These are phyloP conservation scores for Paramecium sonneborni DNA, from an alignment of 73 alveolate genomes.

Conservation along the genomic window DNA sequence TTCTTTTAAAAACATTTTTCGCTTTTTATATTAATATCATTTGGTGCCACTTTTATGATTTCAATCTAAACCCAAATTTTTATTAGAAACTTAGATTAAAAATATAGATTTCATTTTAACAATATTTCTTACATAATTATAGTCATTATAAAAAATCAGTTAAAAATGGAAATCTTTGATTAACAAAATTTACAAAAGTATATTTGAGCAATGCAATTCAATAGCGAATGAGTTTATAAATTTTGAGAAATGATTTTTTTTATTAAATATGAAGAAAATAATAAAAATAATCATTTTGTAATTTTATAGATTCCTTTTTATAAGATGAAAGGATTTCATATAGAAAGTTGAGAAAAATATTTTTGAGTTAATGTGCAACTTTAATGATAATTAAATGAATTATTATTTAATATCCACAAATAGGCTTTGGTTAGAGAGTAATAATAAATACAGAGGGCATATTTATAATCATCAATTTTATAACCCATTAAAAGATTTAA, in stretches of 20 bases:
- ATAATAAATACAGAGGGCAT: neutral
- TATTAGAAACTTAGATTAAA: neutral
- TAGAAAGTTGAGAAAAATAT: too few species aligned
- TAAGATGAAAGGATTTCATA: too few species aligned
- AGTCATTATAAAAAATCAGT: constrained; percentile 40
- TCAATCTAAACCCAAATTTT: neutral
- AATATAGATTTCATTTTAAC: neutral
- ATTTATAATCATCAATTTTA: neutral
- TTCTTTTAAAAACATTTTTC: neutral
- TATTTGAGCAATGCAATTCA: neutral
- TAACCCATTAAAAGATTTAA: constrained; percentile 31
- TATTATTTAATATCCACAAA: neutral
- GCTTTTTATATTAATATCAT: neutral
- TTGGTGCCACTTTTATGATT: neutral
- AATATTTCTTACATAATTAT: neutral
- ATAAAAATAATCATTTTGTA: neutral
- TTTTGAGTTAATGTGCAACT: neutral
- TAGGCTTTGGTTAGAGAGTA: neutral
- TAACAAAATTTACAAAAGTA: constrained; percentile 8
- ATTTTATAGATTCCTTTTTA: too few species aligned
- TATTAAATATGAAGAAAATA: neutral
- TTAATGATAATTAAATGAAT: neutral
- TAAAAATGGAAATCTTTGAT: constrained; percentile 42
- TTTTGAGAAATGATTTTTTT: too few species aligned
- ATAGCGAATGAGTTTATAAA: too few species aligned